phyloP scores from a whole-genome alignment of 352 stramenopile genomes.

The Ophiocytium majus region DNA sequence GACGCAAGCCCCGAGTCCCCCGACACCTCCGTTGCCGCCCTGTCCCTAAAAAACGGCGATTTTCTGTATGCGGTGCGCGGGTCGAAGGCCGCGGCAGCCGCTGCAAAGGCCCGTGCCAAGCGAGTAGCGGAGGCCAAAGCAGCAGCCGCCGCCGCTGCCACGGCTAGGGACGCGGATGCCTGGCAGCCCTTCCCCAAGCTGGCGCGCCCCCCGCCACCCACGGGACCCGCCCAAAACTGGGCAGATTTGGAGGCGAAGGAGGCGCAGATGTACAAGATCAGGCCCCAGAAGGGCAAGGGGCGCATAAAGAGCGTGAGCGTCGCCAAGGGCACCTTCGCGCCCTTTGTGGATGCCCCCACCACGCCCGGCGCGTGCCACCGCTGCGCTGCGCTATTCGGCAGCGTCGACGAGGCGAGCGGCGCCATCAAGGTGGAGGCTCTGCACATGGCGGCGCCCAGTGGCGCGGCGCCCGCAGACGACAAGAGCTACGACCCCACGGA shows the following conservation, averaged over 20 bases:
- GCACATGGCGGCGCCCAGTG: background rate
- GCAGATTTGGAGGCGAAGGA: constrained; percentile 15
- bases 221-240: background rate
- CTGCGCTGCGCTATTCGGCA: constrained; percentile 3
- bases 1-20: background rate
- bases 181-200: constrained; percentile 22
- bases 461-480: background rate
- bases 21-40: background rate
- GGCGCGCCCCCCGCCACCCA: background rate
- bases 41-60: background rate
- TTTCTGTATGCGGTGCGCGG: constrained; percentile 16
- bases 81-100: background rate
- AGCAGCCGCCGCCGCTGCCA: too few relatives aligned
- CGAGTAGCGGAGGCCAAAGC: background rate
- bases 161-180: background rate
- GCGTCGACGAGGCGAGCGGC: background rate
- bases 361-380: background rate
- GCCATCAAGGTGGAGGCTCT: background rate
- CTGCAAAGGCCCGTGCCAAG: background rate
- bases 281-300: constrained; percentile 2
- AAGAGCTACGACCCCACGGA: background rate
- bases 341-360: background rate
- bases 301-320: constrained; percentile 3
- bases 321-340: background rate
- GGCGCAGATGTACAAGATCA: constrained; percentile 10